Evolutionary conservation across 257 asterid species (phyloP), one percentile per base, ranked within the genome.

Genomic region (Mentha longifolia): DNA sequence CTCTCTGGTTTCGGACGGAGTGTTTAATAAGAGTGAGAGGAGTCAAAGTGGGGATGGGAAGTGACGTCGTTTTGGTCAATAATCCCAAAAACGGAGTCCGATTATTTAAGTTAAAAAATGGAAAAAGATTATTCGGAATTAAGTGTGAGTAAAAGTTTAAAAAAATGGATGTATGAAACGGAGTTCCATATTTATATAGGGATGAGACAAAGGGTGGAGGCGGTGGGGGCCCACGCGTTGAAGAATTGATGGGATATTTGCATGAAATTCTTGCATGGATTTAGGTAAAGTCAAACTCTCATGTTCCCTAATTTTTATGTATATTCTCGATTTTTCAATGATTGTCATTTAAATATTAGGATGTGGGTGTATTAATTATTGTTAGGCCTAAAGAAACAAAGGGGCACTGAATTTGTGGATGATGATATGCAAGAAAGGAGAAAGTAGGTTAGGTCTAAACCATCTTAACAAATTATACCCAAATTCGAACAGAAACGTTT

Each of bases 21-120:
- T 17, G 25, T 67, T 76, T 80, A 77, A 80, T 76, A 39, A 9
- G 42, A 9, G 42, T 74, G 39, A 28, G 31, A 55, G 63, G 14
- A 13, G 81, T 77, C 79, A 77, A 74, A 74, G 84, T 42, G 64
- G 70, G 71, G 58, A 4, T 33, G 39, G 39, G 57, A 9, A n/a
- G 74, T 82, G 82, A 84, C 83, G 87, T 81, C 74, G 78, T 75
- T 67, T 72, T 62, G 66, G 87, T 85, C 93, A 83, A 8, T 52
- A 61, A 17, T 33, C 39, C n/a, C 65, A 60, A 11, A 37, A 71
- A 30, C 14, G 4, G 15, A 37, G 15, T 61, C 64, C 57, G 46
- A 41, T 78, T 47, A 31, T 3, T 19, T 17, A 19, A 64, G 3
- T 15, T 6, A 16, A 50, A 16, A 50, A 15, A 8, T 2, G 30